Evolutionary conservation across 306 rosid genomes (phyloP), one percentile per base, ranked within the genome.

Genomic region (Castanea crenata): DNA sequence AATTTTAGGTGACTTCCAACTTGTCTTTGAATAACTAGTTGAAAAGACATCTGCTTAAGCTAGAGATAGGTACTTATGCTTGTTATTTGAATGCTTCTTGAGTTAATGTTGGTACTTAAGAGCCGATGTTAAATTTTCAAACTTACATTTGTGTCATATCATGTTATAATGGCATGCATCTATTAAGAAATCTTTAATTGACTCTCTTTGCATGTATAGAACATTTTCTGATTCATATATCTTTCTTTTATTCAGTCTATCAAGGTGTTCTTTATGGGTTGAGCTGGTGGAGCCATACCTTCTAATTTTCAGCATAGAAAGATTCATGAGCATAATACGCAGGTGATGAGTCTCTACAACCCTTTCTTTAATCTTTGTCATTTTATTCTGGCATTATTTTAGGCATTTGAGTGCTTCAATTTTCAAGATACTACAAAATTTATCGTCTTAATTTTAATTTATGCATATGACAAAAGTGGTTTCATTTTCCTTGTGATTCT

Each of bases 251-350:
- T 62, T 62, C 35, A 13, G 31, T 27, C n/a, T 62, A 9, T 27
- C 38, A 25, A 5, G 16, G 35, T 62, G 38, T 62, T 62, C 29
- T 6, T 13, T 59, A 27, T 59, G 35, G 35, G 27, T 13, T 31
- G 27, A 25, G 6, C 25, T 61, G 68, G 68, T 15, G 27, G 3
- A 12, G 18, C 32, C 68, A 11, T 94, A 81, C 92, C 97, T 29
- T 84, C 82, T 44, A 52, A 76, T 55, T 94, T 89, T 80, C 92
- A 86, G 74, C 85, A 83, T 64, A 88, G 98, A 78, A 86, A 88
- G 84, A 87, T 90, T 81, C 84, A 88, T 82, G 97, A 91, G 61
- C 98, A 91, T 76, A 92, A 83, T 81, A 90, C 88, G 79, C 94
- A 94, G 98, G 98, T 93, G 85, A 89, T 71, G 74, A 74, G 62